These are phyloP conservation scores for Fusarium albosuccineum DNA, from an alignment of 2,329 filamentous ascomycete species.

Conservation along the genomic window DNA sequence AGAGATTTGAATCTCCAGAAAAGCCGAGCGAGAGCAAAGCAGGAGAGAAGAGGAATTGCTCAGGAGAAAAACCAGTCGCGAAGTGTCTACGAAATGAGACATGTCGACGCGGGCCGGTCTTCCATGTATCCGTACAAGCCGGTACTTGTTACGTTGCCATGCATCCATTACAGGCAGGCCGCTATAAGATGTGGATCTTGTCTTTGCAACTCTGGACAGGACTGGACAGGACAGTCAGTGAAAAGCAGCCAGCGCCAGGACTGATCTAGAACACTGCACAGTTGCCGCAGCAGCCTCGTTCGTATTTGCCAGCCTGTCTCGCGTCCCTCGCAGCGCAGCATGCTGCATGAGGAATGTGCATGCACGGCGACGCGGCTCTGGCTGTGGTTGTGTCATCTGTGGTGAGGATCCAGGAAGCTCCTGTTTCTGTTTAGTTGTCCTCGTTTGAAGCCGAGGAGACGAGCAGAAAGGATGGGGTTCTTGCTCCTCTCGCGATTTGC, in stretches of 20 bases:
- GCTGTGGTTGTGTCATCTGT: neutral
- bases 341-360: neutral
- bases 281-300: neutral
- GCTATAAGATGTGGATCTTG: neutral
- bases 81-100: neutral
- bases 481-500: neutral
- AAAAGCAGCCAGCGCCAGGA: neutral
- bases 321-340: neutral
- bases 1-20: neutral
- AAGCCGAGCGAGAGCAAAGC: too few relatives aligned
- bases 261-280: neutral
- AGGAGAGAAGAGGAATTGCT: too few relatives aligned
- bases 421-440: neutral
- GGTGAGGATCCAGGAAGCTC: too few relatives aligned
- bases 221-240: neutral
- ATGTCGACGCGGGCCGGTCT: neutral
- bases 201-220: neutral
- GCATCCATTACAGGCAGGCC: slow-evolving; percentile 4
- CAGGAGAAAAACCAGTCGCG: too few relatives aligned
- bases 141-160: slow-evolving; percentile 5
- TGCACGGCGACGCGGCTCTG: slow-evolving; percentile 4
- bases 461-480: too few relatives aligned
- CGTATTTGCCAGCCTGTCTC: slow-evolving; percentile 7
- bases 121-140: slow-evolving; percentile 5
- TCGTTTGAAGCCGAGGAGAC: neutral